Base-by-base conservation (phyloP, 164 flowering plant species). In the Macadamia integrifolia region DNA sequence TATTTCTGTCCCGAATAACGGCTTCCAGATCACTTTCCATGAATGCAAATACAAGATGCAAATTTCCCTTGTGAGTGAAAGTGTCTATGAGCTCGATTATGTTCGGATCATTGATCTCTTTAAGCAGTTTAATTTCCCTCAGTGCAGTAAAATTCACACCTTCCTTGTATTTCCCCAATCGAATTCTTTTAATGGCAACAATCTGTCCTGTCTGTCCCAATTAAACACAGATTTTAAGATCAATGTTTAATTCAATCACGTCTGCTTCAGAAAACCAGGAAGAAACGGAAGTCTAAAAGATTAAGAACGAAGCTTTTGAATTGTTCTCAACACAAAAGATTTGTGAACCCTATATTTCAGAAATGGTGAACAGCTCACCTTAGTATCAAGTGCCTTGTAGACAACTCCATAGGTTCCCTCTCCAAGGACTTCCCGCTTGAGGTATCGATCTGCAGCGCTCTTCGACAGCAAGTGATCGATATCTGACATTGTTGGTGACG, bases 21-120 rank as follows among this genome's bases (percentile, higher is more conserved):
- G 99, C 96, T 82, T 95, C 98, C 14, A 95, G 86, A 69, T 95
- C 99, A 68, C 93, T 95, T 78, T 95, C 97, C 99, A 92, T 95
- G 75, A 88, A 95, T 77, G 89, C 98, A 76, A 92, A 92, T 65
- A 95, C 99, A 67, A 95, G 87, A 78, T 95, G 96, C 85, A 94
- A 78, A 79, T 89, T 90, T 55, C 86, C 96, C 71, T 94, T 94
- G 72, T 92, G 97, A 71, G 97, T 98, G 65, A 90, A 92, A 6
- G 97, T 94, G 81, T 94, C 97, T 65, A 85, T 92, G 79, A 94
- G 71, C 81, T 90, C 96, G 32, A 94, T 92, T 57, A 94, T 88
- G 76, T 92, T 80, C 0, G 98, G 91, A 78, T 90, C 86, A 73
- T 90, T 90, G 11, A 94, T 89, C 82, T 94, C 99, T 67, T 92